Base-by-base conservation (phyloP, 1,139 yeast genomes). In the Taphrina confusa region DNA sequence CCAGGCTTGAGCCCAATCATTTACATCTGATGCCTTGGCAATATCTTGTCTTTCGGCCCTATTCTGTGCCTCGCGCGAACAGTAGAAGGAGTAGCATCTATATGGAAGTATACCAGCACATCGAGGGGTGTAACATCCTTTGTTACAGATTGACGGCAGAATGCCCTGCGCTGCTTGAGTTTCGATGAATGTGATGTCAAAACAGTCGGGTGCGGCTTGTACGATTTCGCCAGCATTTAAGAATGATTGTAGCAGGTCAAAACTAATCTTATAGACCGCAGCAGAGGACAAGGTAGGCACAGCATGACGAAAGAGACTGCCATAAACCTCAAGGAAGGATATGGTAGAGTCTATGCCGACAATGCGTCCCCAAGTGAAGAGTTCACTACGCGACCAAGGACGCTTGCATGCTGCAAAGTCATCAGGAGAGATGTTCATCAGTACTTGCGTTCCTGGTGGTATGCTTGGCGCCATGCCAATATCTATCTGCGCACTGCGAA, bases 261-360 rank as follows among this genome's bases (percentile, higher is more conserved):
- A 80, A 0, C 85, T 82, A 51, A 82, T 74, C 45, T 78, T 77
- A 16, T 83, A 84, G 25, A 87, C 79, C 31, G 81, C 74, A 50
- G 82, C 82, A 67, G 80, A 73, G 14, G 82, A 81, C 23, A 82
- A 71, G 47, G 80, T 80, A 4, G 82, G 77, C 49, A 78, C 72
- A 60, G 78, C 78, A 65, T 75, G 81, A 1, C 79, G 80, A 61
- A 83, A 74, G 49, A 85, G 72, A 45, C 79, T 76, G 27, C 78
- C 76, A 45, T 84, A 73, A 0, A 84, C 80, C 64, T 76, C 78
- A 40, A 75, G 73, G 63, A 82, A 80, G 66, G 82, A 86, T 16
- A 76, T 73, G 57, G 72, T 75, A 45, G 72, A 70, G 55, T 71
- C 68, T 2, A 76, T 57, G 16, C 52, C 65, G 58, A 37, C 68